phyloP scores from a whole-genome alignment of 106 monocot species.

The Dendrobium chrysotoxum region DNA sequence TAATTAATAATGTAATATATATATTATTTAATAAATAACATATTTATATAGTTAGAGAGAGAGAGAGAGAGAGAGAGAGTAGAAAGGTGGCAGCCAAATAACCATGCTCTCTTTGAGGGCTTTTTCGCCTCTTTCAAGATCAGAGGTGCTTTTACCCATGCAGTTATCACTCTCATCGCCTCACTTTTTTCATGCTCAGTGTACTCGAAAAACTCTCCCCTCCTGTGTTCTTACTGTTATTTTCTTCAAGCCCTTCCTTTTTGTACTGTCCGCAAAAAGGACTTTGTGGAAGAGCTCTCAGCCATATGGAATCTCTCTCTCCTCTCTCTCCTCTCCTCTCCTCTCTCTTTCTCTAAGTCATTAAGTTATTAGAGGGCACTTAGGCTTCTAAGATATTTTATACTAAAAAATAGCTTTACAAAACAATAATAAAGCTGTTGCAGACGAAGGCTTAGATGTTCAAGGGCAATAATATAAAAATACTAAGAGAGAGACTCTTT shows the following conservation, averaged over 20 bases:
- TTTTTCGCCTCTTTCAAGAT: background rate
- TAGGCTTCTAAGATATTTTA: too few relatives aligned
- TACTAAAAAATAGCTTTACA: too few relatives aligned
- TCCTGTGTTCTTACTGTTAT: background rate
- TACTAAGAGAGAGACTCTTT: too few relatives aligned
- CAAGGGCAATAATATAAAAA: too few relatives aligned
- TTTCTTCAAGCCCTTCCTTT: slow-evolving; percentile 1
- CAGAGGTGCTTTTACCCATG: background rate
- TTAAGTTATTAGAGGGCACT: too few relatives aligned
- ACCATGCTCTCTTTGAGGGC: background rate
- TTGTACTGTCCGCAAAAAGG: background rate
- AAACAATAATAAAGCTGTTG: too few relatives aligned
- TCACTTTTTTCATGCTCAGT: slow-evolving; percentile 1
- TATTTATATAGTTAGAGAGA: too few relatives aligned
- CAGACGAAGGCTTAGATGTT: too few relatives aligned
- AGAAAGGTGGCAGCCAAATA: background rate
- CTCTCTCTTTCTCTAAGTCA: too few relatives aligned
- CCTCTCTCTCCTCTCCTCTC: too few relatives aligned
- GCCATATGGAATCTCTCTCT: too few relatives aligned
- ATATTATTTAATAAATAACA: background rate
- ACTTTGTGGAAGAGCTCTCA: background rate
- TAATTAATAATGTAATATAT: background rate
- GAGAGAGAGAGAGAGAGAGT: background rate
- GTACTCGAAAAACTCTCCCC: background rate
- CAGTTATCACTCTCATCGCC: background rate